These are phyloP conservation scores for Phytopythium aichiense DNA, from an alignment of 352 stramenopile species.

Conservation along the genomic window DNA sequence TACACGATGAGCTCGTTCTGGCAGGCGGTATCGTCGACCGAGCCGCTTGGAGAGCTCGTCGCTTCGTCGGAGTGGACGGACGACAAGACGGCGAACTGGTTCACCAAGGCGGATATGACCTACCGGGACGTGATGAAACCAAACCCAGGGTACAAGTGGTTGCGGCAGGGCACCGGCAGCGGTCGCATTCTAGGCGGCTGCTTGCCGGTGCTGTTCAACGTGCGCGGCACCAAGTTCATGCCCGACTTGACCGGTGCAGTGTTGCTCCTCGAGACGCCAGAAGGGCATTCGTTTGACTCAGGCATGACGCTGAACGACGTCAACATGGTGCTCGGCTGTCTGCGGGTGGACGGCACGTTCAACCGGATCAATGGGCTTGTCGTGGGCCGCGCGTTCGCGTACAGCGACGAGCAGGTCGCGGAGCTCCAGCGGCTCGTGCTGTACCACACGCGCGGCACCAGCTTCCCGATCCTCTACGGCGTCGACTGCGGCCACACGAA, in stretches of 20 bases:
- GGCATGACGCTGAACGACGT: conserved; percentile 43
- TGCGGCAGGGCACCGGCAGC: conserved; percentile 24
- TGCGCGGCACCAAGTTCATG: conserved; percentile 46
- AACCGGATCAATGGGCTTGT: conserved; percentile 42
- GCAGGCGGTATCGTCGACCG: conserved; percentile 16
- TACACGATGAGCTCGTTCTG: conserved; percentile 48
- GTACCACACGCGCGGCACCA: conserved; percentile 43
- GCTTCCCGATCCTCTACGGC: conserved; percentile 58
- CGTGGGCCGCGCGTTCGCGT: conserved; percentile 45
- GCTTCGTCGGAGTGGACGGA: conserved; percentile 51
- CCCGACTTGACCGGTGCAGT: conserved; percentile 33
- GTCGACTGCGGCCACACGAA: conserved; percentile 56
- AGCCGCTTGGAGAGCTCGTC: conserved; percentile 26
- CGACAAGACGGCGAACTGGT: conserved; percentile 64
- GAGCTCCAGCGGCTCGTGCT: conserved; percentile 45
- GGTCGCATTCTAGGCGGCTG: conserved; percentile 48
- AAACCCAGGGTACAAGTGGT: conserved; percentile 43
- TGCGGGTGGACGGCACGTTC: conserved; percentile 48
- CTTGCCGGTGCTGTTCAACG: conserved; percentile 51
- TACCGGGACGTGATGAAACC: conserved; percentile 35
- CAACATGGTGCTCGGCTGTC: conserved; percentile 42
- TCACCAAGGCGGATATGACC: conserved; percentile 34
- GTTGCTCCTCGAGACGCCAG: conserved; percentile 50
- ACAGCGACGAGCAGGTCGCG: conserved; percentile 26
- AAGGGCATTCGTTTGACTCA: conserved; percentile 44